Evolutionary conservation across 192 early-diverging fungal species (phyloP).

Genomic region (Phlyctochytrium planicorne): DNA sequence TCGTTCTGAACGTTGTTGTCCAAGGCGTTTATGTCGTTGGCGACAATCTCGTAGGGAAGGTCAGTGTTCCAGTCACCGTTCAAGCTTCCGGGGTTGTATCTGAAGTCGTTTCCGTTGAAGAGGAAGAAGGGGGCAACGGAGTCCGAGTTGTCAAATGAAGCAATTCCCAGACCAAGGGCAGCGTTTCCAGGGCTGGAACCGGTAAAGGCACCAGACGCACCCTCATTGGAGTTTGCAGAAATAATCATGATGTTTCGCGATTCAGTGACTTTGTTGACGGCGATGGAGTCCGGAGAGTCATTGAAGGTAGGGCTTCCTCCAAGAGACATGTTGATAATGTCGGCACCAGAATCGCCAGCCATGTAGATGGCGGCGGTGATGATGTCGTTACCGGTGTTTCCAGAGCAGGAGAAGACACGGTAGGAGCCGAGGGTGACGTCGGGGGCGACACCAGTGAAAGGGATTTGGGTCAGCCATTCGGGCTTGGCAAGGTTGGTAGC

Average conservation of each 20-base stretch:
- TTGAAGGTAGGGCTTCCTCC: constrained; percentile 65
- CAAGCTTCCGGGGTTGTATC: background rate
- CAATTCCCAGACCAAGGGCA: constrained; percentile 12
- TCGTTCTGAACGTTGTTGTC: constrained; percentile 23
- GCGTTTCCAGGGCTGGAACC: constrained; percentile 21
- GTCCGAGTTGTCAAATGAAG: constrained; percentile 21
- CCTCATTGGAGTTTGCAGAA: constrained; percentile 72
- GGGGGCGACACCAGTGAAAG: constrained; percentile 74
- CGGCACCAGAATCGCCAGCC: constrained; percentile 65
- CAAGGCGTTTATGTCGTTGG: constrained; percentile 27
- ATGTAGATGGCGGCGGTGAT: constrained; percentile 71
- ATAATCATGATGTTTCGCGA: constrained; percentile 21
- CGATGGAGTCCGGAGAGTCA: constrained; percentile 56
- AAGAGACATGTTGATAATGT: constrained; percentile 81
- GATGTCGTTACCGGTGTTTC: constrained; percentile 59
- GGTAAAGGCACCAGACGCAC: constrained; percentile 55
- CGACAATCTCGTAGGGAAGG: constrained; percentile 14
- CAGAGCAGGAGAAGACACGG: constrained; percentile 73
- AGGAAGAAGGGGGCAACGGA: too few species aligned
- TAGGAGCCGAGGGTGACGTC: constrained; percentile 73
- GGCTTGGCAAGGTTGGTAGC: too few species aligned
- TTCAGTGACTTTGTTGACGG: constrained; percentile 49
- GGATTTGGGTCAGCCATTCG: too few species aligned
- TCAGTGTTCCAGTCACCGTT: background rate
- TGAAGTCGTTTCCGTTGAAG: constrained; percentile 5